Base-by-base conservation (phyloP, 2,329 filamentous ascomycete genomes). In the Pseudocercospora macadamiae region DNA sequence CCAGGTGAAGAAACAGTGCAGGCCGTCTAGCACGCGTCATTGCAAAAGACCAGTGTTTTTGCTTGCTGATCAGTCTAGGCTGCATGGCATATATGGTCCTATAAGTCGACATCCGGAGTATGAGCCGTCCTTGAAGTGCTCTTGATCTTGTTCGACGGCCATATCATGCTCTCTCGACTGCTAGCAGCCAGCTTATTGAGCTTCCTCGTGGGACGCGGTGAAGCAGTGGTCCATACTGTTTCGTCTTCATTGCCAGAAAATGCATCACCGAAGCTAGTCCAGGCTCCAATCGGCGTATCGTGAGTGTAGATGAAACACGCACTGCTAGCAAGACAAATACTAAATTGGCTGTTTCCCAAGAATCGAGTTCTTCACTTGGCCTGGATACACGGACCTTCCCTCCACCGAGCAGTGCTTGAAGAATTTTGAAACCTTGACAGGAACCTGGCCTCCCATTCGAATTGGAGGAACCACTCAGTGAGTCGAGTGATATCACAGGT, bases 331-430 rank as follows among this genome's bases (percentile, higher is more conserved):
- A 21, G 16, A 7, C 3, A 42, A 16, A n/a, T 16, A 6, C 21
- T 47, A 14, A 47, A 14, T 4, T 8, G 12, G 42, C 23, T 16
- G n/a, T n/a, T n/a, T n/a, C 42, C 26, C 5, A 23, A 57, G 55
- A 16, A 30, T 57, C 54, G 82, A 85, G 53, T 85, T 85, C 70
- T 85, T 85, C 61, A 75, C 80, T 0, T 85, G 82, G 52, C 83
- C 83, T 0, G 77, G 74, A 0, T 85, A 85, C 67, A 79, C 84
- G 61, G 78, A 74, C 85, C 25, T 32, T 12, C 76, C 75, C 0
- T 74, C 80, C 1, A 85, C 82, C 0, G 74, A 70, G 0, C 77
- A 79, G 63, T 85, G 83, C 60, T 72, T 85, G 4, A 68, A 77
- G 21, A 84, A 84, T 64, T 77, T 83, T 64, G 77, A 79, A 60